Base-by-base conservation (phyloP, 352 stramenopile species). In the Phytophthora podocarpi region DNA sequence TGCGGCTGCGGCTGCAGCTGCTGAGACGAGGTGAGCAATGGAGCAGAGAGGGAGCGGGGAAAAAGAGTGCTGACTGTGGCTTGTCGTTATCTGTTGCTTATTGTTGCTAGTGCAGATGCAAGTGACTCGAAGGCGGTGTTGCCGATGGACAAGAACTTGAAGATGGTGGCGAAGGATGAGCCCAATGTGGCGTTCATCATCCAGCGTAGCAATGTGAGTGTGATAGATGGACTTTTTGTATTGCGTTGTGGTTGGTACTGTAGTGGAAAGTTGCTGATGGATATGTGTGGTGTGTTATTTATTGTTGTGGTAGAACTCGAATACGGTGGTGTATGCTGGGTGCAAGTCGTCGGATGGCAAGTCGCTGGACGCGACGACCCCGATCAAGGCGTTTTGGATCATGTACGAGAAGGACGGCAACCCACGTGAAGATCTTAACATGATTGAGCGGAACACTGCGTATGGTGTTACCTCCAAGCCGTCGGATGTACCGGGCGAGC, bases 101-200 rank as follows among this genome's bases (percentile, higher is more conserved):
- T 50, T 50, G 37, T 9, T 52, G 28, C 51, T 56, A 45, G 26
- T 58, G 35, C 16, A 26, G 48, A 41, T 50, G 37, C n/a, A 32
- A 30, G 28, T 5, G 32, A 70, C 1, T 59, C 53, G 11, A 78
- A 63, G 46, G 46, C 34, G 12, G 35, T 62, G 37, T 59, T 91
- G 32, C 82, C 81, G 2, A 87, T 87, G 78, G 83, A 91, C 64
- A 69, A 86, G 35, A 68, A 88, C 18, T 67, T 94, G 11, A 47
- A 64, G 35, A 90, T 85, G 55, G 78, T 94, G 40, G 70, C 72
- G 12, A 87, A 88, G 36, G 72, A 83, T 18, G 86, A 95, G 43
- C 80, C 82, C 7, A 82, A 93, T 51, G 81, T 91, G 30, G 82
- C 80, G 8, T 93, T 95, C 41, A 92, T 95, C 53, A 95, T 95